Conservation (phyloP, 192 early-diverging fungal genomes). For the Gryganskiella cystojenkinii region DNA sequence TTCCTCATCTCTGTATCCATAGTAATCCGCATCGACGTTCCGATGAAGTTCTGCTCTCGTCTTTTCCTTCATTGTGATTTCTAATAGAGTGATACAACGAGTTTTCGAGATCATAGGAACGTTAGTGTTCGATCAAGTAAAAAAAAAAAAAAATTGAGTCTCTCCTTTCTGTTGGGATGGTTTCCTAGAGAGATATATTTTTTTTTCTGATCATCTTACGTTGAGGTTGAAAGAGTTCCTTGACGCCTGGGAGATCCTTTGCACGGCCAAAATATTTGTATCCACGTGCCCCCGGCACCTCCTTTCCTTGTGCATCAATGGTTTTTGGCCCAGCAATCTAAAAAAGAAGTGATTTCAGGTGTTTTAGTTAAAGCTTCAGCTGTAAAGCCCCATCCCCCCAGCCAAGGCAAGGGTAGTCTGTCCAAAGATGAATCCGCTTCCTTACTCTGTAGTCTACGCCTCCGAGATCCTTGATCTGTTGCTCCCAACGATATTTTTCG, state of each 20-base stretch:
- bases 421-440: constrained; percentile 6
- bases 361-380: neutral
- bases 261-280: constrained; percentile 99
- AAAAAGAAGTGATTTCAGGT: neutral
- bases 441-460: constrained; percentile 90
- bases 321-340: constrained; percentile 80
- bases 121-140: neutral
- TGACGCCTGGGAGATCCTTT: constrained; percentile 92
- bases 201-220: constrained; percentile 58
- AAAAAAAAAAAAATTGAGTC: neutral
- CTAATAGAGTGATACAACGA: constrained; percentile 18
- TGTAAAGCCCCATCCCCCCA: no score
- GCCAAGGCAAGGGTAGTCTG: neutral
- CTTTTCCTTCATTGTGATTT: constrained; percentile 56
- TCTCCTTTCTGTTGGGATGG: no score
- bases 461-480: constrained; percentile 89
- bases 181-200: no score
- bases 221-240: constrained; percentile 88
- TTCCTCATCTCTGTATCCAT: constrained; percentile 93
- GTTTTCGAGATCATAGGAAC: no score
- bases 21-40: constrained; percentile 93
- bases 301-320: constrained; percentile 87
- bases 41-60: constrained; percentile 77
- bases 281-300: constrained; percentile 89
- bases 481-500: constrained; percentile 94